Conservation (phyloP, 106 monocot species). For the Alisma plantagoaquatica region DNA sequence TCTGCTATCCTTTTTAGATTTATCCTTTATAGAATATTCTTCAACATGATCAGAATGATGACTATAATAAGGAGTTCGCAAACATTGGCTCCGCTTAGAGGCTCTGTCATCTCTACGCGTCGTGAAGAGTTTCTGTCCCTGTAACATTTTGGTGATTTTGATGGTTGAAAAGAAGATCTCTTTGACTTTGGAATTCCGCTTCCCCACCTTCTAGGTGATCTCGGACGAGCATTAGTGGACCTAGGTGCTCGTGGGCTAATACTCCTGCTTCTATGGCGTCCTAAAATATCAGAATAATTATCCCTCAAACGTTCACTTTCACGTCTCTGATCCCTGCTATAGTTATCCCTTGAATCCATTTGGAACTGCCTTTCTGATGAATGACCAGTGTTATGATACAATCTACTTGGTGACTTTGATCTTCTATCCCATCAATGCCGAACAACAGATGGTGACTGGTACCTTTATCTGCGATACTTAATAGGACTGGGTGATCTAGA, state of each 20-base stretch:
- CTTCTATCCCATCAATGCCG: slow-evolving; percentile 37
- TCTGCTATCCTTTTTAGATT: slow-evolving; percentile 7
- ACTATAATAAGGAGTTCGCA: slow-evolving; percentile 36
- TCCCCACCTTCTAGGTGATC: slow-evolving; percentile 49
- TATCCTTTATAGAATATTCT: slow-evolving; percentile 7
- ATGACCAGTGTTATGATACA: slow-evolving; percentile 18
- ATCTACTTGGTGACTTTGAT: slow-evolving; percentile 61
- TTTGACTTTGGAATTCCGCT: slow-evolving; percentile 48
- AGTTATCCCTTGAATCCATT: slow-evolving; percentile 43
- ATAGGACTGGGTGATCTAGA: slow-evolving; percentile 49
- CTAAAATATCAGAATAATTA: slow-evolving; percentile 29
- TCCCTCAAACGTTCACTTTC: slow-evolving; percentile 55
- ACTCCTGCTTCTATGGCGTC: slow-evolving; percentile 40
- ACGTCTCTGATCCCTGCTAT: slow-evolving; percentile 36
- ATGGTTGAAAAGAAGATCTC: slow-evolving; percentile 36
- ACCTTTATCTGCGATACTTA: slow-evolving; percentile 46
- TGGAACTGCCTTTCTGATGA: slow-evolving; percentile 35
- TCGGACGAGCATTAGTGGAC: slow-evolving; percentile 33
- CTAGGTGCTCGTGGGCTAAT: slow-evolving; percentile 34
- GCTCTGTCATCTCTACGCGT: slow-evolving; percentile 20
- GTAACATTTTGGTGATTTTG: slow-evolving; percentile 55
- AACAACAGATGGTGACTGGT: slow-evolving; percentile 53
- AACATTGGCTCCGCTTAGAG: slow-evolving; percentile 40
- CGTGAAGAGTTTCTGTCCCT: slow-evolving; percentile 44
- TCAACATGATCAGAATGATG: slow-evolving; percentile 13